Evolutionary conservation across 192 early-diverging fungal genomes (phyloP).

Genomic region (Funneliformis geosporum): DNA sequence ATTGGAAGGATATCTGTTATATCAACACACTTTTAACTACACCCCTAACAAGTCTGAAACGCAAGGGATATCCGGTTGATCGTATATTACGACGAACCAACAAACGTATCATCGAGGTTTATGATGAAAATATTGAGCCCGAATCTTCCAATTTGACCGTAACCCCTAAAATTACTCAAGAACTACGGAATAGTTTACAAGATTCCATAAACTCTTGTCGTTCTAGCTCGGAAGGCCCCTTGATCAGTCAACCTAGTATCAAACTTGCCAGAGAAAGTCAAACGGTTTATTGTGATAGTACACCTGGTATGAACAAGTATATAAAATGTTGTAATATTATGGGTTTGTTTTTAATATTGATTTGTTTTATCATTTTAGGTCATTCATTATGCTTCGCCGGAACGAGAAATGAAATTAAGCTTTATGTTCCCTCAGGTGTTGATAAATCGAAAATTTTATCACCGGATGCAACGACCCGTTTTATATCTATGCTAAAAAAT

Average conservation of each 20-base stretch:
- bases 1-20: not conserved
- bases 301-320: constrained; percentile 44
- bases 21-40: not conserved
- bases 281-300: constrained; percentile 53
- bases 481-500: constrained; percentile 45
- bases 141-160: not conserved
- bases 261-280: constrained; percentile 36
- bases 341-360: not conserved
- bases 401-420: constrained; percentile 36
- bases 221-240: constrained; percentile 37
- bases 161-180: not conserved
- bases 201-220: constrained; percentile 37
- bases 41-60: not conserved
- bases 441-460: constrained; percentile 47
- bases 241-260: constrained; percentile 32
- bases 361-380: not conserved
- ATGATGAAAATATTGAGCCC: constrained; percentile 26
- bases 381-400: constrained; percentile 51
- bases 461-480: constrained; percentile 38
- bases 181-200: not conserved
- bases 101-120: too few species aligned
- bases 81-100: constrained; percentile 54
- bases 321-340: not conserved
- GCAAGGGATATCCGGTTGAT: constrained; percentile 54
- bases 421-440: constrained; percentile 40